A percentile compares a stretch with the other conserved stretches of the same genome.
These are phyloP conservation scores for Ogataea ganodermae DNA, from an alignment of 805 yeast genomes.

Conservation along the genomic window DNA sequence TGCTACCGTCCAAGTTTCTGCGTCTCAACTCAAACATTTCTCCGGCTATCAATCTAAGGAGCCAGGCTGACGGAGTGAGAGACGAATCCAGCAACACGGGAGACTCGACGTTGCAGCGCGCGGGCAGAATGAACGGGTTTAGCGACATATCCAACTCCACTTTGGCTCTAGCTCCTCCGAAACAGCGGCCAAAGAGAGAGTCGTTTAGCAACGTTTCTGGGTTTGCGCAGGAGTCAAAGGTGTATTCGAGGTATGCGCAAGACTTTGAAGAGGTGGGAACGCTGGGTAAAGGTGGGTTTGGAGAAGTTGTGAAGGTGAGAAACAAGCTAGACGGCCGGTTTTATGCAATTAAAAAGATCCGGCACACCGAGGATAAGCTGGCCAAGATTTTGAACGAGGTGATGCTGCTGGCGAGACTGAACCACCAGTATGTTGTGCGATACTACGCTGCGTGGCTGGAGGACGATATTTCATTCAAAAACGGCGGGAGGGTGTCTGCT, in stretches of 20 bases:
- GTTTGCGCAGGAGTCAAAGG: slow-evolving; percentile 21
- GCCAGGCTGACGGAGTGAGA: neutral
- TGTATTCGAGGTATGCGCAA: slow-evolving; percentile 74
- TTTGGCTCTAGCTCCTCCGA: slow-evolving; percentile 10
- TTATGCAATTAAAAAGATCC: slow-evolving; percentile 90
- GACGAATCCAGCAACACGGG: neutral
- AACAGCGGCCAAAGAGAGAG: slow-evolving; percentile 26
- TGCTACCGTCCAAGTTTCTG: slow-evolving; percentile 79
- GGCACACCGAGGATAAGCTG: slow-evolving; percentile 77
- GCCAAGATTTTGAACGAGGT: slow-evolving; percentile 88
- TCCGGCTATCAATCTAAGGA: slow-evolving; percentile 23
- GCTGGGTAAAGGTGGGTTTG: slow-evolving; percentile 94
- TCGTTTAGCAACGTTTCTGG: slow-evolving; percentile 29
- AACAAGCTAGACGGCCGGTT: slow-evolving; percentile 91
- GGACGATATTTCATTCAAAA: slow-evolving; percentile 47
- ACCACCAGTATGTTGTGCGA: slow-evolving; percentile 94
- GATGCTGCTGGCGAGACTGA: slow-evolving; percentile 83
- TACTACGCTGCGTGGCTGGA: slow-evolving; percentile 98
- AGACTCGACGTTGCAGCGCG: slow-evolving; percentile 1
- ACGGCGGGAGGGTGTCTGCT: slow-evolving; percentile 26
- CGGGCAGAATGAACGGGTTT: slow-evolving; percentile 12
- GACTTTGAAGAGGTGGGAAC: slow-evolving; percentile 95
- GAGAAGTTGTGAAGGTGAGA: slow-evolving; percentile 97
- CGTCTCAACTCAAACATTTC: slow-evolving; percentile 61
- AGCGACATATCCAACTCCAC: slow-evolving; percentile 27